A percentile compares a stretch with the other conserved stretches of the same genome.
These are phyloP conservation scores for Diplodia sapinea DNA, from an alignment of 2,329 filamentous ascomycete species.

Conservation along the genomic window DNA sequence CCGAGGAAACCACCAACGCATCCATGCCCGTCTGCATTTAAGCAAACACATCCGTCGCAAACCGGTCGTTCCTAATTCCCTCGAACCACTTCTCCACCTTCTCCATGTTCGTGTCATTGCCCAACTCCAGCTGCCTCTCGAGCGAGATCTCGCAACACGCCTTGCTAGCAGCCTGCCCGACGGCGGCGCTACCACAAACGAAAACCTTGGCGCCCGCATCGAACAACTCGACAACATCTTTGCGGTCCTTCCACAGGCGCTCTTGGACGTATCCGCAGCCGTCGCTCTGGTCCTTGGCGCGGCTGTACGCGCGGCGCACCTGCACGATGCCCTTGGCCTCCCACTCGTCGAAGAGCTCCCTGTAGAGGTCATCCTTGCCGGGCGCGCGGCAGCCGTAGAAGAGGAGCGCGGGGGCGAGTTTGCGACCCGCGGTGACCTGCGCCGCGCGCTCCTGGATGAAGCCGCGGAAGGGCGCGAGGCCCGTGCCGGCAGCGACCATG, in stretches of 20 bases:
- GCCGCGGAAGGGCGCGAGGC: constrained; percentile 53
- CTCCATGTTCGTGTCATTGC: constrained; percentile 29
- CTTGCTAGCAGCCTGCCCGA: constrained; percentile 54
- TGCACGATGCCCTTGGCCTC: constrained; percentile 64
- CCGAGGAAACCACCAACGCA: neutral
- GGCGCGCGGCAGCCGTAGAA: constrained; percentile 68
- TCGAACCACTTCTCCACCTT: constrained; percentile 50
- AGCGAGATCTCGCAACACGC: constrained; percentile 51
- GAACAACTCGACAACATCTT: constrained; percentile 54
- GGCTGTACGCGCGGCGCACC: constrained; percentile 66
- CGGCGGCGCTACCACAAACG: constrained; percentile 65
- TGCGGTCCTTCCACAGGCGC: constrained; percentile 55
- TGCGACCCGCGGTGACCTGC: constrained; percentile 55
- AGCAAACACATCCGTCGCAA: constrained; percentile 55
- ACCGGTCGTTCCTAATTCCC: constrained; percentile 53
- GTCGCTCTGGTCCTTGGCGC: constrained; percentile 45
- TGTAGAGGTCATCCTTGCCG: constrained; percentile 65
- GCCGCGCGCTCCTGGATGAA: constrained; percentile 51
- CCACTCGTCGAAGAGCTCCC: constrained; percentile 65
- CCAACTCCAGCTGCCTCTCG: constrained; percentile 47
- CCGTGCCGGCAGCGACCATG: constrained; percentile 48
- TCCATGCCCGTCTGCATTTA: constrained; percentile 12
- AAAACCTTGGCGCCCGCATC: constrained; percentile 62
- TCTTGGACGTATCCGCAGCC: constrained; percentile 63
- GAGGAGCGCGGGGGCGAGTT: constrained; percentile 66